phyloP scores from a whole-genome alignment of 2,329 filamentous ascomycete genomes.

The Emergomyces pasteurianus region DNA sequence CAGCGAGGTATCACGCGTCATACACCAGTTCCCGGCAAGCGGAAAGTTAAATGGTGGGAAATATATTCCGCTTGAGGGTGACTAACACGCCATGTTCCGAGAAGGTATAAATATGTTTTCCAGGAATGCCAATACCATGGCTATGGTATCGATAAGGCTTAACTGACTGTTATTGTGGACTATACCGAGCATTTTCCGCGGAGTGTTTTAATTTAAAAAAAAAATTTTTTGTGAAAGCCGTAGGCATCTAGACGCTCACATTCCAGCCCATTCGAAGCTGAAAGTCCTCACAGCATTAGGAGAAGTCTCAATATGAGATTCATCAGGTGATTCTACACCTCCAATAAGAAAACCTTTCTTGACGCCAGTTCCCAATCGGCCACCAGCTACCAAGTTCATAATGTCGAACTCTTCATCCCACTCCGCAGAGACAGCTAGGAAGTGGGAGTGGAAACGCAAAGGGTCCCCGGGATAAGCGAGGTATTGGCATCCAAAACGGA shows the following conservation, averaged over 20 bases:
- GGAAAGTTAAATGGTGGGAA: background rate
- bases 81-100: background rate
- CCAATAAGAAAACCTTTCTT: constrained; percentile 93
- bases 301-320: constrained; percentile 24
- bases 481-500: constrained; percentile 90
- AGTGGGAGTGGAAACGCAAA: constrained; percentile 89
- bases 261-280: constrained; percentile 86
- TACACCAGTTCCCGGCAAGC: background rate
- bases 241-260: constrained; percentile 42
- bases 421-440: constrained; percentile 68
- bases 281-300: constrained; percentile 51
- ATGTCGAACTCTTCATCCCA: constrained; percentile 82
- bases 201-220: background rate
- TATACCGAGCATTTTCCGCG: background rate
- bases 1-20: background rate
- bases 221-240: background rate
- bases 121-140: background rate
- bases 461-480: constrained; percentile 93
- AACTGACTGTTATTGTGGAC: background rate
- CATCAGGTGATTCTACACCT: constrained; percentile 41
- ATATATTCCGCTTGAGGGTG: background rate
- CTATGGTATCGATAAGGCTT: background rate
- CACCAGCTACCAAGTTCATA: constrained; percentile 74
- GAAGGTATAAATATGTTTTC: background rate
- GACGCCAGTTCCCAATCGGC: constrained; percentile 79